Percentiles rank a stretch among this genome's conserved stretches.
Evolutionary conservation across 176 grass and related monocot species (phyloP).

Genomic region (Lolium multiflorum): DNA sequence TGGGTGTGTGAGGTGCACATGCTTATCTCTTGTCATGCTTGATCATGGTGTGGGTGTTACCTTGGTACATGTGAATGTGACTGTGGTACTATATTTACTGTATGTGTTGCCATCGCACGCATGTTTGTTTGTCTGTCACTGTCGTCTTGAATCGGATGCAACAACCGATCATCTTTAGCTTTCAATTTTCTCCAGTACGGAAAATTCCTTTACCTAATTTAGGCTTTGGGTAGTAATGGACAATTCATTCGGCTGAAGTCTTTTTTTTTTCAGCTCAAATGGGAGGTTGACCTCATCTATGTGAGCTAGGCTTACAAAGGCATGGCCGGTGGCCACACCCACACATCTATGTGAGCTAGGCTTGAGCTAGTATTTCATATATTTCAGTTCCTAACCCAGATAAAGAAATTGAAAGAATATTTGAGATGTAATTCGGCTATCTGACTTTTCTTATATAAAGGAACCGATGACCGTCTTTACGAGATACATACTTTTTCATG

Average conservation of each 20-base stretch:
- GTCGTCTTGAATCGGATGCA: neutral
- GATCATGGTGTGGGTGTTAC: neutral
- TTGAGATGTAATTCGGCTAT: neutral
- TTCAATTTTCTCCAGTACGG: neutral
- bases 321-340: neutral
- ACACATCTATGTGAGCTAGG: neutral
- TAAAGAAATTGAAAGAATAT: neutral
- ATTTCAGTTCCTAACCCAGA: neutral
- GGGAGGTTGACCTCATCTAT: neutral
- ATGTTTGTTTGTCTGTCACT: neutral
- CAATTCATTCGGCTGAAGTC: neutral
- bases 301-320: neutral
- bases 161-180: neutral
- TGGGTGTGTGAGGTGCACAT: slow-evolving; percentile 16
- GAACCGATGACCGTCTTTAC: too few relatives aligned
- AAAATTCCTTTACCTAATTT: neutral
- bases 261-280: neutral
- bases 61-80: neutral
- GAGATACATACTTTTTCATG: neutral
- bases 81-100: neutral
- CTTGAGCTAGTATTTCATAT: neutral
- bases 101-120: neutral
- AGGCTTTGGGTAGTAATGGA: neutral
- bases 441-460: neutral
- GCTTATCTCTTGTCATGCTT: neutral